phyloP scores from a whole-genome alignment of 257 asterid species.

The Primulina eburnea region DNA sequence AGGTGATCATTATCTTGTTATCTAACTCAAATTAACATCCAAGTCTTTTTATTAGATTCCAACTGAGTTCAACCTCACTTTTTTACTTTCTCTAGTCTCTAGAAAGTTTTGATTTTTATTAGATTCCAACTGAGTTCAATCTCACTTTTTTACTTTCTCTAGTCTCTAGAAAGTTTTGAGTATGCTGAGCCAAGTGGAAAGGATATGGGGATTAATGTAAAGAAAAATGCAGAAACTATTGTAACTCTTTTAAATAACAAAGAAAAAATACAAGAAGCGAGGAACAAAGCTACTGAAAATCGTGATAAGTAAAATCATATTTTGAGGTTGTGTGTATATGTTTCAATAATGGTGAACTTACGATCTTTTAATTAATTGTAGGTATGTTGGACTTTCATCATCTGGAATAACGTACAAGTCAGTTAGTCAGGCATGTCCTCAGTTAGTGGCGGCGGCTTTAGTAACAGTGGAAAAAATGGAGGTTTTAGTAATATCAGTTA shows the following conservation, averaged over 20 bases:
- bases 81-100: slow-evolving; percentile 53
- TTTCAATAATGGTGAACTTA: slow-evolving; percentile 23
- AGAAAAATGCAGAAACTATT: slow-evolving; percentile 82
- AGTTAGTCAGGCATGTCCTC: slow-evolving; percentile 70
- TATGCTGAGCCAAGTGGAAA: slow-evolving; percentile 89
- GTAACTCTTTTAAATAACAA: slow-evolving; percentile 77
- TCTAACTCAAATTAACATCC: slow-evolving; percentile 16
- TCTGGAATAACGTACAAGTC: slow-evolving; percentile 74
- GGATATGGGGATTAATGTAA: slow-evolving; percentile 83
- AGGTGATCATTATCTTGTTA: neutral
- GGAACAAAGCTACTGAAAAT: slow-evolving; percentile 80
- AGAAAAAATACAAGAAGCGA: slow-evolving; percentile 82
- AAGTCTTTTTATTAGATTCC: slow-evolving; percentile 20
- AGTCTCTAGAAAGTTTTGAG: slow-evolving; percentile 89
- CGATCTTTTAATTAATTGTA: slow-evolving; percentile 31
- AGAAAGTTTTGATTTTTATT: slow-evolving; percentile 60
- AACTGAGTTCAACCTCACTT: slow-evolving; percentile 21
- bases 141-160: slow-evolving; percentile 25
- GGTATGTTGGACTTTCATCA: slow-evolving; percentile 90
- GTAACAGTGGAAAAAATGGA: slow-evolving; percentile 56
- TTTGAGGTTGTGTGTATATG: slow-evolving; percentile 15
- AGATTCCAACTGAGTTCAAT: slow-evolving; percentile 23
- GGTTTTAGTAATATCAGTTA: slow-evolving; percentile 65
- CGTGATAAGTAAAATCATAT: slow-evolving; percentile 74
- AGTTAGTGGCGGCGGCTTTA: slow-evolving; percentile 56